Evolutionary conservation across 208 protist genomes (phyloP).

Genomic region (Tritrichomonas foetus): DNA sequence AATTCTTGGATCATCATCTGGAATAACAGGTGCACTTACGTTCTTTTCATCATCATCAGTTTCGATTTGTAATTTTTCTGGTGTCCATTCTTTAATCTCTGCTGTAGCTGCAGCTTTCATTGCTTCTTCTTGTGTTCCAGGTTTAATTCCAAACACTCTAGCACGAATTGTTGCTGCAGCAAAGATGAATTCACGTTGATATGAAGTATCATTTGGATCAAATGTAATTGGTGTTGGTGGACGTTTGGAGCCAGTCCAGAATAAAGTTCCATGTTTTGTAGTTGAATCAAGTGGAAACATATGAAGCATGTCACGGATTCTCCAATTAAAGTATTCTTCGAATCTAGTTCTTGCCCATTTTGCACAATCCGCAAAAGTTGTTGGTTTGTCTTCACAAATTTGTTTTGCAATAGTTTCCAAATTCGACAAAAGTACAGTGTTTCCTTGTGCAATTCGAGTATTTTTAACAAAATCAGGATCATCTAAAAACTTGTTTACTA

Average conservation of each 20-base stretch:
- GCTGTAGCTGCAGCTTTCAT: no score
- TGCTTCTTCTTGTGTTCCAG: neutral
- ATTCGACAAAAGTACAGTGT: neutral
- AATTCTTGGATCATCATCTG: neutral
- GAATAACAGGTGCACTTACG: neutral
- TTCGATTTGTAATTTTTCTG: neutral
- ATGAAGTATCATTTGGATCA: neutral
- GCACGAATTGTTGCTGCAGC: neutral
- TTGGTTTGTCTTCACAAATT: neutral
- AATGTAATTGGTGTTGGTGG: neutral
- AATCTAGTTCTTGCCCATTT: neutral
- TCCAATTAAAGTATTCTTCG: neutral
- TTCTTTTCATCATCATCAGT: neutral
- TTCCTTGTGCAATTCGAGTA: neutral
- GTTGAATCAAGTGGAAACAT: neutral
- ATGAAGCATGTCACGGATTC: neutral
- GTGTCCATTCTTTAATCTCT: neutral
- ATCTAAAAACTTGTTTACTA: neutral
- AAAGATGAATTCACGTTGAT: neutral
- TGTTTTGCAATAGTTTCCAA: neutral
- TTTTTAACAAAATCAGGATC: neutral
- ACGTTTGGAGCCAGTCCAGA: conserved; percentile 6
- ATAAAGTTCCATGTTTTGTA: neutral
- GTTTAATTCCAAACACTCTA: neutral
- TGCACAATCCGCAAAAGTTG: neutral